Percentiles rank a stretch among this genome's conserved stretches.
phyloP scores from a whole-genome alignment of 2,329 filamentous ascomycete species.

The Phyllosticta capitalensis region DNA sequence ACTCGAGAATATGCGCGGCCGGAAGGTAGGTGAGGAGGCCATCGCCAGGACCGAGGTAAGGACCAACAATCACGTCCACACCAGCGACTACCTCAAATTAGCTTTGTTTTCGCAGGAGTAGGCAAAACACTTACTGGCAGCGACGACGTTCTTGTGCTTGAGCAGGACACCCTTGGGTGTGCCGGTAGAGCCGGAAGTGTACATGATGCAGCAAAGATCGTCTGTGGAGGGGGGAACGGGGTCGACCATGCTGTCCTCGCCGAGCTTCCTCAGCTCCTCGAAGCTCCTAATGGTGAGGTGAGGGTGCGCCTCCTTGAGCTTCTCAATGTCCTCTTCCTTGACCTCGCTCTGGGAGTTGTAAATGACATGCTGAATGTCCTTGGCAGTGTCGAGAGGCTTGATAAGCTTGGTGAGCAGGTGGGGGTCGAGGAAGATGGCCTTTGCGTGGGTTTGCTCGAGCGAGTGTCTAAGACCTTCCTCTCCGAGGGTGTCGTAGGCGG shows the following conservation, averaged over 20 bases:
- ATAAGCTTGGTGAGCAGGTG: conserved; percentile 51
- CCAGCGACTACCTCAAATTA: conserved; percentile 51
- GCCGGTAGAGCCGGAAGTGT: conserved; percentile 83
- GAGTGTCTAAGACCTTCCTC: conserved; percentile 78
- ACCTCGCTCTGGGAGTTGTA: conserved; percentile 48
- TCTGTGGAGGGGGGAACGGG: conserved; percentile 62
- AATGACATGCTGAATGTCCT: conserved; percentile 47
- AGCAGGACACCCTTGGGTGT: conserved; percentile 82
- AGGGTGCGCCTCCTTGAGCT: conserved; percentile 43
- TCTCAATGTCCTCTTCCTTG: conserved; percentile 44
- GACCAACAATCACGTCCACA: conserved; percentile 66
- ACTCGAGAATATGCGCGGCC: conserved; percentile 91
- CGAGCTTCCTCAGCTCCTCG: conserved; percentile 44
- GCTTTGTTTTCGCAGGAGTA: neutral
- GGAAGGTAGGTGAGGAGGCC: conserved; percentile 83
- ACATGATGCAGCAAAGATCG: conserved; percentile 73
- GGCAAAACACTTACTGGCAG: conserved; percentile 51
- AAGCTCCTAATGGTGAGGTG: conserved; percentile 46
- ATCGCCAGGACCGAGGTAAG: conserved; percentile 68
- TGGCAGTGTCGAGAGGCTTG: conserved; percentile 45
- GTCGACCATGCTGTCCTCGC: conserved; percentile 59
- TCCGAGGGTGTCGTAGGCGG: conserved; percentile 88
- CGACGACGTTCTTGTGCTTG: conserved; percentile 69
- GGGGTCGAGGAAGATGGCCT: conserved; percentile 80
- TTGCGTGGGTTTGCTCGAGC: conserved; percentile 67